Conservation (phyloP, 2,329 filamentous ascomycete species). For the Ophiostoma triangulosporum region DNA sequence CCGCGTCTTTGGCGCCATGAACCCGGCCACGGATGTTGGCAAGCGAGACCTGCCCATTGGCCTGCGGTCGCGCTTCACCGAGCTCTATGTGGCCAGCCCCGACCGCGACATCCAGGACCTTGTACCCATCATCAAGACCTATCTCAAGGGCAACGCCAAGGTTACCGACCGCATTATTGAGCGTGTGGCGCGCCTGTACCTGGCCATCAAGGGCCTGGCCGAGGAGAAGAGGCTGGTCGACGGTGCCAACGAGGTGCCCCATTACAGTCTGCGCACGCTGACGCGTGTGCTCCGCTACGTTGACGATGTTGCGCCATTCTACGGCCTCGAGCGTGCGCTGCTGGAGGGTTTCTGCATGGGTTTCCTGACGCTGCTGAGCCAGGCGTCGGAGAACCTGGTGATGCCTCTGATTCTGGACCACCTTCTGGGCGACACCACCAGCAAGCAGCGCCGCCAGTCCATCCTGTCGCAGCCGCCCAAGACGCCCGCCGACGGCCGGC, state of each 20-base stretch:
- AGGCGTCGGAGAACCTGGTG: constrained; percentile 66
- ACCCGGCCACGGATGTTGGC: constrained; percentile 91
- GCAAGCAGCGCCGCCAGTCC: constrained; percentile 46
- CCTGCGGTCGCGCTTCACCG: constrained; percentile 83
- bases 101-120: constrained; percentile 80
- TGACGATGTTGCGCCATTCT: constrained; percentile 67
- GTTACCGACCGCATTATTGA: constrained; percentile 61
- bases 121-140: constrained; percentile 75
- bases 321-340: constrained; percentile 71
- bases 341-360: constrained; percentile 98
- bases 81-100: constrained; percentile 85
- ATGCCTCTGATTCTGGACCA: constrained; percentile 69
- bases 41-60: constrained; percentile 88
- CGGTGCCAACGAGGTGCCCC: constrained; percentile 86
- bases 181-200: constrained; percentile 76
- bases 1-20: constrained; percentile 96
- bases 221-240: constrained; percentile 80
- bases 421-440: constrained; percentile 46
- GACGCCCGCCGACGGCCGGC: constrained; percentile 59
- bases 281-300: constrained; percentile 85
- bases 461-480: constrained; percentile 68
- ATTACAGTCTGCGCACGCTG: constrained; percentile 90
- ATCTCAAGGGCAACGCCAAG: constrained; percentile 58
- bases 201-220: constrained; percentile 71
- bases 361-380: constrained; percentile 78